phyloP scores from a whole-genome alignment of 2,329 filamentous ascomycete species.

The Nothomitra cinnamomea region DNA sequence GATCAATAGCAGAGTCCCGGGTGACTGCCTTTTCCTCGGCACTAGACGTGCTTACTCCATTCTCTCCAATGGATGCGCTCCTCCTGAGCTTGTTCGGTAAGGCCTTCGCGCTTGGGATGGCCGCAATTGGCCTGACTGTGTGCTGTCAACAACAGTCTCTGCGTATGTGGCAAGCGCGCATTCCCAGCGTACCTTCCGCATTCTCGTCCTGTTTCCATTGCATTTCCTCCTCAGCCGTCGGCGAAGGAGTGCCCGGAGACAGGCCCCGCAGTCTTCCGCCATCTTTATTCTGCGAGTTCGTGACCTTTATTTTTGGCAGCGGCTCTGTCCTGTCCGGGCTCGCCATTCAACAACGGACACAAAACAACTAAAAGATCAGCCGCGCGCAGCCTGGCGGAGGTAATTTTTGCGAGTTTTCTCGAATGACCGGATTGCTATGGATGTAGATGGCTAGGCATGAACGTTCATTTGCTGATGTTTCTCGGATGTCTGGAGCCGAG shows the following conservation, averaged over 20 bases:
- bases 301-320: slow-evolving; percentile 27
- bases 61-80: slow-evolving; percentile 8
- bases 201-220: background rate
- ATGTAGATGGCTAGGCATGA: too few species aligned
- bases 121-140: background rate
- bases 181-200: slow-evolving; percentile 3
- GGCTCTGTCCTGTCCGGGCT: slow-evolving; percentile 19
- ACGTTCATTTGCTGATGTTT: too few species aligned
- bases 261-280: slow-evolving; percentile 14
- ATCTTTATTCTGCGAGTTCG: slow-evolving; percentile 22
- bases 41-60: slow-evolving; percentile 7
- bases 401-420: too few species aligned
- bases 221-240: background rate
- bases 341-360: too few species aligned
- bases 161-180: background rate
- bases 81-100: slow-evolving; percentile 11
- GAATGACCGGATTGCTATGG: too few species aligned
- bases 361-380: too few species aligned
- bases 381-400: too few species aligned
- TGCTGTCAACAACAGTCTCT: slow-evolving; percentile 3
- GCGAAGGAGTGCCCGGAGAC: slow-evolving; percentile 8
- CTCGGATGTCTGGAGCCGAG: too few species aligned
- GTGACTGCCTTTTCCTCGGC: slow-evolving; percentile 10
- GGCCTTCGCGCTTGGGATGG: slow-evolving; percentile 5
- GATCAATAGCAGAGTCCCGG: slow-evolving; percentile 34